These are phyloP conservation scores for Cladochytrium replicatum DNA, from an alignment of 192 early-diverging fungal genomes.

Conservation along the genomic window DNA sequence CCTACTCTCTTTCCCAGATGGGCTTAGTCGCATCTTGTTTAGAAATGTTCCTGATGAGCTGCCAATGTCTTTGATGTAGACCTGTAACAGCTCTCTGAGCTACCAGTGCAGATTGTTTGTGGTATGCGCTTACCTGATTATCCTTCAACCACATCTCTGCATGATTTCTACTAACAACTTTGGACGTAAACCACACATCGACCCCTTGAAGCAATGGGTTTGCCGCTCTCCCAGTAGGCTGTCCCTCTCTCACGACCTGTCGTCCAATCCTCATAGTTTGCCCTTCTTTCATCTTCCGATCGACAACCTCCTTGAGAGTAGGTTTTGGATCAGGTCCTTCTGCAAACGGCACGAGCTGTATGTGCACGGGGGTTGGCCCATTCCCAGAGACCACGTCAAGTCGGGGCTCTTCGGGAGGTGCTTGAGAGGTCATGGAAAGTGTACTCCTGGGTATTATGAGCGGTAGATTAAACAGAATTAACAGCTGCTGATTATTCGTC, in stretches of 20 bases:
- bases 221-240: slow-evolving; percentile 18
- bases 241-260: slow-evolving; percentile 37
- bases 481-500: too few species aligned
- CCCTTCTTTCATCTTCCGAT: slow-evolving; percentile 37
- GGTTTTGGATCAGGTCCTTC: slow-evolving; percentile 1
- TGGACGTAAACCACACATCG: slow-evolving; percentile 50
- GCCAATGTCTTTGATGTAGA: slow-evolving; percentile 89
- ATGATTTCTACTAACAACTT: slow-evolving; percentile 87
- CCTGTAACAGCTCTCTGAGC: slow-evolving; percentile 30
- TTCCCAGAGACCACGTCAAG: too few species aligned
- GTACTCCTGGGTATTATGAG: too few species aligned
- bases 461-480: too few species aligned
- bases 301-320: slow-evolving; percentile 31
- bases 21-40: slow-evolving; percentile 85
- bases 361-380: too few species aligned
- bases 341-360: background rate
- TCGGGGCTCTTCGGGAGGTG: too few species aligned
- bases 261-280: slow-evolving; percentile 30
- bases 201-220: slow-evolving; percentile 19
- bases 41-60: slow-evolving; percentile 97
- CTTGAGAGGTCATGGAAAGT: too few species aligned
- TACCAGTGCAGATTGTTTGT: background rate
- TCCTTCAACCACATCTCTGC: slow-evolving; percentile 86
- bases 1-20: slow-evolving; percentile 73
- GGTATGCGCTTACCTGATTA: slow-evolving; percentile 34